Conservation (phyloP, 2,329 filamentous ascomycete species). For the Hypoxylon sp. region DNA sequence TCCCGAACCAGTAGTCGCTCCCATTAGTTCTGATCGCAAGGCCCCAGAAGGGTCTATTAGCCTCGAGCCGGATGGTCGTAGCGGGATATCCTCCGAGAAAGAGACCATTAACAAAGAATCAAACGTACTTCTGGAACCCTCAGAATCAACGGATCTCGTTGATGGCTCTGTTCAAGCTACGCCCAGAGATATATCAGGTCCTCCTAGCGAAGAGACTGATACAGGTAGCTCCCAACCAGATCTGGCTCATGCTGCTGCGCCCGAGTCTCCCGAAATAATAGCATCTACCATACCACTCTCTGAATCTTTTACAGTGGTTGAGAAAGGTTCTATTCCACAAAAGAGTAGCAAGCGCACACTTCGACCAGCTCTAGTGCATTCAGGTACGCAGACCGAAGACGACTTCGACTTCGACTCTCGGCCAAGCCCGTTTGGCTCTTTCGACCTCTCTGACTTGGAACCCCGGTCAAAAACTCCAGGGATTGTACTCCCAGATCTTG, state of each 20-base stretch:
- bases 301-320: conserved; percentile 43
- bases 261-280: conserved; percentile 38
- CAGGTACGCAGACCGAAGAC: conserved; percentile 53
- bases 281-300: conserved; percentile 37
- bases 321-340: conserved; percentile 38
- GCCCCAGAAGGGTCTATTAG: conserved; percentile 15
- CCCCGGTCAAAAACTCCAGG: conserved; percentile 63
- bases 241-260: conserved; percentile 1
- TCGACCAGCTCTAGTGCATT: conserved; percentile 48
- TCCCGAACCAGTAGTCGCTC: neutral
- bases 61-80: conserved; percentile 3
- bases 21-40: conserved; percentile 7
- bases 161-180: neutral
- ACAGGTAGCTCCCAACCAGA: conserved; percentile 10
- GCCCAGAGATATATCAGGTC: conserved; percentile 4
- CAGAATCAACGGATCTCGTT: conserved; percentile 8
- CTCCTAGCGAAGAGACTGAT: conserved; percentile 1
- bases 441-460: conserved; percentile 50
- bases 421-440: conserved; percentile 39
- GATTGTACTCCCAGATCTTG: conserved; percentile 62
- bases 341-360: conserved; percentile 44
- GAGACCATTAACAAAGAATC: neutral
- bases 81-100: neutral
- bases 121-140: neutral
- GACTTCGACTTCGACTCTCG: conserved; percentile 28